Percentiles rank a stretch among this genome's conserved stretches.
Evolutionary conservation across 2,329 filamentous ascomycete species (phyloP).

Genomic region (Aspergillus clavatus): DNA sequence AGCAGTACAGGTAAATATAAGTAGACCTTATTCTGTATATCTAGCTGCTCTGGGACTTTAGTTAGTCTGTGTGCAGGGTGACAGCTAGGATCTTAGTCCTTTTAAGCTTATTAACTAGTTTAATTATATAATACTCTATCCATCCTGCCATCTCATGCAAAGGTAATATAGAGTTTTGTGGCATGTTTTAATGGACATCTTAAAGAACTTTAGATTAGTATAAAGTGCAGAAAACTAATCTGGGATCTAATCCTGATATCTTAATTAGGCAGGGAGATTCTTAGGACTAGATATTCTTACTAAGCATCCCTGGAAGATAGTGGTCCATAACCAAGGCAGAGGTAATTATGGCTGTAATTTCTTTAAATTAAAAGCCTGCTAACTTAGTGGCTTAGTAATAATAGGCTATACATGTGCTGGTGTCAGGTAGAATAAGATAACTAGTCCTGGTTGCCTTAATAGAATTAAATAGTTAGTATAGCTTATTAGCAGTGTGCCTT

Average conservation of each 20-base stretch:
- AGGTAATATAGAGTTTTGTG: background rate
- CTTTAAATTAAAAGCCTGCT: background rate
- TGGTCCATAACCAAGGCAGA: slow-evolving; percentile 19
- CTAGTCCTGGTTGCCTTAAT: slow-evolving; percentile 8
- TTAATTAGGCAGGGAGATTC: background rate
- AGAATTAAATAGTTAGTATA: slow-evolving; percentile 4
- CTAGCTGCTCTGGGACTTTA: slow-evolving; percentile 5
- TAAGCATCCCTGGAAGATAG: slow-evolving; percentile 17
- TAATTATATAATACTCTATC: slow-evolving; percentile 4
- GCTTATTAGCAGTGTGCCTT: background rate
- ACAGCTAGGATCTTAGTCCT: background rate
- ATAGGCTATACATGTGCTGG: slow-evolving; percentile 6
- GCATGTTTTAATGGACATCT: background rate
- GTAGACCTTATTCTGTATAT: slow-evolving; percentile 14
- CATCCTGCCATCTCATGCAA: background rate
- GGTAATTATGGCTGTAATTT: slow-evolving; percentile 9
- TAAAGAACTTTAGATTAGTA: slow-evolving; percentile 6
- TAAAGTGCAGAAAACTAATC: slow-evolving; percentile 10
- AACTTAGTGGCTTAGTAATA: slow-evolving; percentile 9
- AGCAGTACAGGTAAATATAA: slow-evolving; percentile 19
- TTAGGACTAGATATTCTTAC: slow-evolving; percentile 3
- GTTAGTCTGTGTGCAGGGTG: slow-evolving; percentile 1
- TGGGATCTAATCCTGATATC: slow-evolving; percentile 10
- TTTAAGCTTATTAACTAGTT: background rate
- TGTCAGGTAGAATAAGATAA: slow-evolving; percentile 3